These are phyloP conservation scores for Petunia axillaris DNA, from an alignment of 257 asterid genomes.

Conservation along the genomic window DNA sequence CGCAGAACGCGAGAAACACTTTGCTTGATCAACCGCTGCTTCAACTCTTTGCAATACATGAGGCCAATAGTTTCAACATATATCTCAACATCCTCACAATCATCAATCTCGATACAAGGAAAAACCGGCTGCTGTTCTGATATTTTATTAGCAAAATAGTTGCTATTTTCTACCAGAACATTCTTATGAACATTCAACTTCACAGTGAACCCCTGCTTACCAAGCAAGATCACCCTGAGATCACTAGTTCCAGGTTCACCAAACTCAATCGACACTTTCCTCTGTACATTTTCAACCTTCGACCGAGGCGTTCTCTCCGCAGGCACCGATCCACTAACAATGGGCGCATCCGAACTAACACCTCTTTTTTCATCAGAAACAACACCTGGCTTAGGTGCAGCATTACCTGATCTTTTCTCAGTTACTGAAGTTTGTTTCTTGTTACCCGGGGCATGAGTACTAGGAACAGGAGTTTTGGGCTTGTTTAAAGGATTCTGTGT, in stretches of 20 bases:
- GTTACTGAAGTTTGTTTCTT: conserved; percentile 51
- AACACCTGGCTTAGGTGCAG: conserved; percentile 37
- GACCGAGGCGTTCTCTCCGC: conserved; percentile 52
- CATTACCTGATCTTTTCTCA: conserved; percentile 48
- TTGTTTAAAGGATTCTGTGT: conserved; percentile 60
- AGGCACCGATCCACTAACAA: conserved; percentile 35
- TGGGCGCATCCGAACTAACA: conserved; percentile 46
- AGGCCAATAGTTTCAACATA: conserved; percentile 93
- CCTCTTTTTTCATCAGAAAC: conserved; percentile 48
- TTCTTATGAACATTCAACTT: conserved; percentile 85
- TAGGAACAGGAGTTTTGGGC: conserved; percentile 50
- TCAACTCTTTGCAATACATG: conserved; percentile 85
- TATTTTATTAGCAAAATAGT: conserved; percentile 57
- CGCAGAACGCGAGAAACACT: conserved; percentile 81
- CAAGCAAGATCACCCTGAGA: conserved; percentile 70
- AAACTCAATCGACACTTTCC: conserved; percentile 88
- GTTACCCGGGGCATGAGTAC: conserved; percentile 37
- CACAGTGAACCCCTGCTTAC: conserved; percentile 81
- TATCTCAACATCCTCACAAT: conserved; percentile 93
- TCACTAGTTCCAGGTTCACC: conserved; percentile 93
- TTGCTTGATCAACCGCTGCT: conserved; percentile 88
- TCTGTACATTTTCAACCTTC: conserved; percentile 60
- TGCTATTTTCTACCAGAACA: conserved; percentile 63
- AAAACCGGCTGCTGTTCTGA: conserved; percentile 61
- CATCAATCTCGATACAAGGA: conserved; percentile 80